Evolutionary conservation across 345 rosid species (phyloP), one percentile per base, ranked within the genome.

Genomic region (Ricinus communis): DNA sequence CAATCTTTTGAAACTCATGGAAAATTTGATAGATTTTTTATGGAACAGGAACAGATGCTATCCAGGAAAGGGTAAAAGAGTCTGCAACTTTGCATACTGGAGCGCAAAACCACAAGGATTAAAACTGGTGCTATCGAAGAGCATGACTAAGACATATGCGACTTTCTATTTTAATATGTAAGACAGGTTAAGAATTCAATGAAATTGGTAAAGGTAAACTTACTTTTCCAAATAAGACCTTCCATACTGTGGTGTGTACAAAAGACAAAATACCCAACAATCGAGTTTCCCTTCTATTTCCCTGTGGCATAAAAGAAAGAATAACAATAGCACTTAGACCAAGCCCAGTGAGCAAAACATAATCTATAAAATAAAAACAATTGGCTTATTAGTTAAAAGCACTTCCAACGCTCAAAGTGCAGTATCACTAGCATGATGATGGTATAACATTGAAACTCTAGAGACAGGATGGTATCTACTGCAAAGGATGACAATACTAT

Each of bases 211-310:
- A n/a, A 4, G 50, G 30, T 38, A 30, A 61, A 61, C 72, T 74
- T 61, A 88, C 98, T 86, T 93, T 96, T 73, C 98, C 99, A 80
- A 93, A 96, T 74, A 96, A 83, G 36, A 87, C 98, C 81, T 96
- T 96, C 99, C 98, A 96, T 54, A 96, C 98, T 0, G 99, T 93
- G 83, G 94, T 96, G 80, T 93, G 97, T 19, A 96, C 94, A 72
- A 96, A 91, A 70, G 97, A 93, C 63, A 96, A 80, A 68, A 93
- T 93, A 60, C 98, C 99, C 71, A 96, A 71, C 68, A 96, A 82
- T 63, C 96, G 83, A 27, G 97, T 96, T 86, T 93, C 99, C 83
- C 97, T 91, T 86, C 97, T 80, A 74, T 96, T 96, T 31, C 99
- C 99, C 99, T 95, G 84, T 27, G 7, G 47, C 53, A 75, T 8